These are phyloP conservation scores for Aspergillus nomiae DNA, from an alignment of 2,329 filamentous ascomycete species.

Conservation along the genomic window DNA sequence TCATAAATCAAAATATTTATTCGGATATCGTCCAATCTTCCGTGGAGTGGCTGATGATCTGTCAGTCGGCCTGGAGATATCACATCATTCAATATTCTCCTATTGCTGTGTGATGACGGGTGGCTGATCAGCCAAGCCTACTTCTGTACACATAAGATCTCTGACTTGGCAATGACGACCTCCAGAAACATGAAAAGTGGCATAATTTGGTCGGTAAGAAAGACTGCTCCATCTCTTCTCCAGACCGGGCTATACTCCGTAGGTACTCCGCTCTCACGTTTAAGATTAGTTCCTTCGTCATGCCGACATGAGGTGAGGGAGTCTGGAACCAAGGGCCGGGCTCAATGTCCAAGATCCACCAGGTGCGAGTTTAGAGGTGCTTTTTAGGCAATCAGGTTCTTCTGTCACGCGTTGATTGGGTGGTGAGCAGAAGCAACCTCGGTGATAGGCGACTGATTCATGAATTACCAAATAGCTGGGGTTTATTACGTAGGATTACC, in stretches of 20 bases:
- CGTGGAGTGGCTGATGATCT: conserved; percentile 16
- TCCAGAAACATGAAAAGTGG: not conserved
- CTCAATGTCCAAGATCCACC: conserved; percentile 16
- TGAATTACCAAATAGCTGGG: conserved; percentile 8
- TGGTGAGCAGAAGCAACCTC: not conserved
- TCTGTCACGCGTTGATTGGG: conserved; percentile 3
- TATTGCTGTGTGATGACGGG: conserved; percentile 20
- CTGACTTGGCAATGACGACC: conserved; percentile 1
- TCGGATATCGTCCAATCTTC: not conserved
- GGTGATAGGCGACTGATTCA: conserved; percentile 9
- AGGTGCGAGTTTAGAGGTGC: not conserved
- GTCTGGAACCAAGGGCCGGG: conserved; percentile 21
- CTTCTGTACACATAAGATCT: conserved; percentile 6
- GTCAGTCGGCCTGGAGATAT: conserved; percentile 18
- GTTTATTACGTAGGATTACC: conserved; percentile 9
- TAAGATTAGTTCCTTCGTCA: conserved; percentile 8
- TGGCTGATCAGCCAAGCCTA: conserved; percentile 18
- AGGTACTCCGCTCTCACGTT: not conserved
- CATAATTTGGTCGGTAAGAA: not conserved
- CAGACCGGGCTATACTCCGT: not conserved
- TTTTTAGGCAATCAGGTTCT: conserved; percentile 13
- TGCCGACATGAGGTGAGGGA: conserved; percentile 6
- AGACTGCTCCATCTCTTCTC: not conserved
- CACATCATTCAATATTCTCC: conserved; percentile 20
- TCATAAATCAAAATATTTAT: not conserved